Evolutionary conservation across 73 alveolate species (phyloP).

Genomic region (Uronychia binucleata): DNA sequence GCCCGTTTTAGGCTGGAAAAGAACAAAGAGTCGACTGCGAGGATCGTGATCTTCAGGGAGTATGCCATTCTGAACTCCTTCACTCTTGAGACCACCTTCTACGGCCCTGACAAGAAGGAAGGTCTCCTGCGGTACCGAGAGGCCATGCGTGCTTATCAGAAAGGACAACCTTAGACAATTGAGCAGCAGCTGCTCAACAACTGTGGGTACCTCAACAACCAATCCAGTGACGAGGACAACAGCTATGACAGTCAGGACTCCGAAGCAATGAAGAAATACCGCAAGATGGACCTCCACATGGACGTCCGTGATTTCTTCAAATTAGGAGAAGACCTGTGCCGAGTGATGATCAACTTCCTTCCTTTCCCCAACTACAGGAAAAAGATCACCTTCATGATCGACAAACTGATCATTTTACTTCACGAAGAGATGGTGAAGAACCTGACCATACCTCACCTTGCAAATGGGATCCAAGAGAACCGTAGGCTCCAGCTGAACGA

Average conservation of each 20-base stretch:
- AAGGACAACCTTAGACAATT: too few species aligned
- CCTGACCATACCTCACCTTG: not conserved
- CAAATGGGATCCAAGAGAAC: not conserved
- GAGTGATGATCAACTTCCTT: slow-evolving; percentile 6
- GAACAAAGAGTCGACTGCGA: slow-evolving; percentile 54
- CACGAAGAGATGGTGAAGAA: slow-evolving; percentile 7
- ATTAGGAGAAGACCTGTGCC: slow-evolving; percentile 11
- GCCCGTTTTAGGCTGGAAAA: slow-evolving; percentile 51
- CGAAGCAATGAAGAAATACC: not conserved
- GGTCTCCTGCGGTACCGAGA: not conserved
- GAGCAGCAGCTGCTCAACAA: not conserved
- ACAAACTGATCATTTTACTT: slow-evolving; percentile 1
- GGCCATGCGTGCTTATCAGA: not conserved
- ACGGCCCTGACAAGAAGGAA: slow-evolving; percentile 37
- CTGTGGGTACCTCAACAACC: not conserved
- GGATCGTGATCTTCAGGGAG: slow-evolving; percentile 58
- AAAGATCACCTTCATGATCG: slow-evolving; percentile 2
- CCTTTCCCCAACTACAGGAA: slow-evolving; percentile 7
- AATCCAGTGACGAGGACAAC: not conserved
- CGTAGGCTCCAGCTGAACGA: not conserved
- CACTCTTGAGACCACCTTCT: slow-evolving; percentile 62
- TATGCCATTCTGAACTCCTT: slow-evolving; percentile 38
- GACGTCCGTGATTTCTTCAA: slow-evolving; percentile 5
- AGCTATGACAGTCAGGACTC: not conserved
- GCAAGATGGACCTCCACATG: not conserved